Evolutionary conservation across 2,329 filamentous ascomycete species (phyloP), one percentile per base, ranked within the genome.

Genomic region (Sporothrix phasma): DNA sequence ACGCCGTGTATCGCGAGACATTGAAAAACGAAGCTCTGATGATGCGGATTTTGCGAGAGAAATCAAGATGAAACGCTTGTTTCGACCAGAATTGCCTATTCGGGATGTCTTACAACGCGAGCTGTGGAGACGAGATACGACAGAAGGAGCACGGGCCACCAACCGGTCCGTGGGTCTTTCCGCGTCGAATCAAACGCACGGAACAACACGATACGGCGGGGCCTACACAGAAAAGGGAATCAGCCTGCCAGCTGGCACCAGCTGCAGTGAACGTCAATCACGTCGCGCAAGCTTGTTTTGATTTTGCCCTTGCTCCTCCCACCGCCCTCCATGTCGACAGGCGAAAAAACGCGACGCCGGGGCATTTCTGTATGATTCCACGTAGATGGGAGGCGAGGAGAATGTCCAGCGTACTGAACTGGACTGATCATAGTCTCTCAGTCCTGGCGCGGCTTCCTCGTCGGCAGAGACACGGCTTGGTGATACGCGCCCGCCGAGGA

Each of bases 101-200:
- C 51, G 59, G 59, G 59, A 61, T 41, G 59, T 61, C 59, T 61
- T 61, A 61, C 59, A 61, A n/a, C n/a, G 56, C 17, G 17, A 60
- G 5, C 15, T 58, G 54, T 46, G 56, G 56, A 60, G 56, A 34
- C 2, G 3, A 22, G 54, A 59, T 13, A 29, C 54, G 54, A 59
- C 19, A 43, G 19, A 17, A 58, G 54, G 54, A 22, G 51, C 51
- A 56, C 51, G 51, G 51, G 51, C 51, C 51, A 56, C 31, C 24
- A 22, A 15, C 10, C 19, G 19, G 4, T 11, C 51, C 24, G 6
- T 29, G 3, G 49, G 34, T 13, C 17, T 8, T 39, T 5, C n/a
- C 3, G n/a, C n/a, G 51, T n/a, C 8, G 22, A 37, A 51, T 51
- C 24, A 51, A 17, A n/a, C 13, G n/a, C n/a, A 17, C 47, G 11